Base-by-base conservation (phyloP, 2,329 filamentous ascomycete genomes). In the Pseudogymnoascus sp. region DNA sequence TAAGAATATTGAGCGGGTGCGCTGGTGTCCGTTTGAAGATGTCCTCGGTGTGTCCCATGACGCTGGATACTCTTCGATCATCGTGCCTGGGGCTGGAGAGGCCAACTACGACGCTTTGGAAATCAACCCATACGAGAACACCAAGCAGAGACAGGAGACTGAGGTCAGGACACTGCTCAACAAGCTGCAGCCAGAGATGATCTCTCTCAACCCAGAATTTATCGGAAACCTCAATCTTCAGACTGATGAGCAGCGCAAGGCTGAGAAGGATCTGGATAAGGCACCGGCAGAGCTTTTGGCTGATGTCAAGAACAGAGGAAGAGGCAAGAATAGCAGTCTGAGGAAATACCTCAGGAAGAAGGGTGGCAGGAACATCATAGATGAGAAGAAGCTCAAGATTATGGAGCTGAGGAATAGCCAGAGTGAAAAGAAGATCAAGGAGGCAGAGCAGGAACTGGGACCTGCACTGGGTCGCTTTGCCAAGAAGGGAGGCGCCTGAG, bases 101-200 rank as follows among this genome's bases (percentile, higher is more conserved):
- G 85, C 94, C 71, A 97, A 97, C 80, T 96, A 89, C 71, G 94
- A 99, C 72, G 89, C 91, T 2, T 78, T 96, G 59, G 94, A 99
- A 74, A 80, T 86, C 67, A 99, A 99, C 77, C 94, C 94, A 33
- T 97, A 92, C 80, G 94, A 97, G 76, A 96, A 88, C 59, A 81
- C 79, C 69, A 95, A 94, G 75, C 92, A 97, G 76, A 84, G 94
- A 68, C 92, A 95, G 73, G 94, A 99, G 74, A 81, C 82, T 57
- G 94, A 99, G 74, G 91, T 99, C 72, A 90, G 89, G 77, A 79
- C 82, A 10, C 79, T 99, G 64, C 83, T 99, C 67, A 95, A 95
- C 79, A 99, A 99, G 77, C 79, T 99, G 55, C 85, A 92, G 69
- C 92, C 94, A 3, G 92, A 96, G 70, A 99, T 97, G 90, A 99